These are phyloP conservation scores for Candida loeiensis DNA, from an alignment of 805 yeast species.

Conservation along the genomic window DNA sequence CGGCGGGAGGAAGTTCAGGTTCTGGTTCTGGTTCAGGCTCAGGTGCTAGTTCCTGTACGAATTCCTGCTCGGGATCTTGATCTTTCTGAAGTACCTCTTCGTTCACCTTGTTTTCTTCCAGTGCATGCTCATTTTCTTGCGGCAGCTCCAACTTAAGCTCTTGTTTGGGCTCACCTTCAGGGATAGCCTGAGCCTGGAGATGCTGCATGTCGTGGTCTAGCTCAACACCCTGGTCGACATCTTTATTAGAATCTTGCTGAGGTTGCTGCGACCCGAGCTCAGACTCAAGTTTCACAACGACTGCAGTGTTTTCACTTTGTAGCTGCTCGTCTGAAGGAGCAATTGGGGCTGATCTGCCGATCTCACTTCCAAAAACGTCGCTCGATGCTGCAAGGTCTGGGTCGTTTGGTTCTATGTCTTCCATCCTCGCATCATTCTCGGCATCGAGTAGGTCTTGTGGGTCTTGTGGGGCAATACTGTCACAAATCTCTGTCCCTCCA, in stretches of 20 bases:
- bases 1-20: neutral
- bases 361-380: no score
- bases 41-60: slow-evolving; percentile 4
- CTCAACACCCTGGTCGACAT: no score
- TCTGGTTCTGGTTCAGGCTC: slow-evolving; percentile 5
- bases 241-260: no score
- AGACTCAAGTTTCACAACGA: neutral
- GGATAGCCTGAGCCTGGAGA: no score
- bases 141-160: neutral
- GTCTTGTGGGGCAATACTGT: neutral
- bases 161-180: no score
- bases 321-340: neutral
- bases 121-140: no score
- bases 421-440: slow-evolving; percentile 1
- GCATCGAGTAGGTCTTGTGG: neutral
- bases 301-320: neutral
- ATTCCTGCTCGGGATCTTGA: neutral
- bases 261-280: neutral
- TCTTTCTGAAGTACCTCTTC: no score
- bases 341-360: neutral
- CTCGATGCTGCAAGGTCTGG: neutral
- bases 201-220: no score
- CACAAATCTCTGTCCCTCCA: neutral
- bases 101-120: no score
- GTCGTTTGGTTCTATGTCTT: slow-evolving; percentile 4